Percentiles rank a stretch among this genome's conserved stretches.
phyloP scores from a whole-genome alignment of 108 stramenopile genomes.

The Aurantiochytrium sp. region DNA sequence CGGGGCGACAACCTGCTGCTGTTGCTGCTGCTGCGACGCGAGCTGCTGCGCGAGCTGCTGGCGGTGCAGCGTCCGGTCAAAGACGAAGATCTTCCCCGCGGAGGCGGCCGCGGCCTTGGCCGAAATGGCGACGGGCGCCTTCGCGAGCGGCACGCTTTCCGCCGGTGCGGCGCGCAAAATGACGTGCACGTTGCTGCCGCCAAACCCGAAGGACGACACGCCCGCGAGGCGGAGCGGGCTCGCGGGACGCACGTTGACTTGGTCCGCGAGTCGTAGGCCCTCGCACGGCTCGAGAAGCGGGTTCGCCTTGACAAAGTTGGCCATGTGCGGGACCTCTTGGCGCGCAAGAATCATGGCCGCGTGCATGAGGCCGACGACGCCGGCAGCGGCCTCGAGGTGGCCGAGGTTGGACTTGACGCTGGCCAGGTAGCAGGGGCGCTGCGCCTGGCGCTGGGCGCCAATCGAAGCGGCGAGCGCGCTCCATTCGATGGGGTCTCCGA shows the following conservation, averaged over 20 bases:
- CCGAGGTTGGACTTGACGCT: slow-evolving; percentile 36
- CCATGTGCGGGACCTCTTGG: background rate
- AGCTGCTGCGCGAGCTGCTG: background rate
- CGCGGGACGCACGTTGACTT: background rate
- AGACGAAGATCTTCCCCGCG: background rate
- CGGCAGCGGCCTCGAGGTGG: slow-evolving; percentile 37
- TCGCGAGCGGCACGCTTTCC: background rate
- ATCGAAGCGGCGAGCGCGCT: background rate
- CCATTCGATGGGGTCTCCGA: slow-evolving; percentile 42
- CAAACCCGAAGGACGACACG: slow-evolving; percentile 29
- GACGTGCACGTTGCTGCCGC: slow-evolving; percentile 26
- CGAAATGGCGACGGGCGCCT: background rate
- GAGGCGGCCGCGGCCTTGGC: background rate
- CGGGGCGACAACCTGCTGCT: background rate
- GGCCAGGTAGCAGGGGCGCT: background rate
- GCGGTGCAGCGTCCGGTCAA: background rate
- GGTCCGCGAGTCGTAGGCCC: background rate
- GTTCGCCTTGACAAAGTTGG: slow-evolving; percentile 8
- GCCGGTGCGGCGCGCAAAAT: background rate
- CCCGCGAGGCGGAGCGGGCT: background rate
- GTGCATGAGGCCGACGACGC: slow-evolving; percentile 17
- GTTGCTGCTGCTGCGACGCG: too few species aligned
- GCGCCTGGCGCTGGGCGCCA: background rate
- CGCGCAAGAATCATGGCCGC: background rate
- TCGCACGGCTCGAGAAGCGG: background rate